phyloP scores from a whole-genome alignment of 139 green algal species.

The Zygnema cylindricum region DNA sequence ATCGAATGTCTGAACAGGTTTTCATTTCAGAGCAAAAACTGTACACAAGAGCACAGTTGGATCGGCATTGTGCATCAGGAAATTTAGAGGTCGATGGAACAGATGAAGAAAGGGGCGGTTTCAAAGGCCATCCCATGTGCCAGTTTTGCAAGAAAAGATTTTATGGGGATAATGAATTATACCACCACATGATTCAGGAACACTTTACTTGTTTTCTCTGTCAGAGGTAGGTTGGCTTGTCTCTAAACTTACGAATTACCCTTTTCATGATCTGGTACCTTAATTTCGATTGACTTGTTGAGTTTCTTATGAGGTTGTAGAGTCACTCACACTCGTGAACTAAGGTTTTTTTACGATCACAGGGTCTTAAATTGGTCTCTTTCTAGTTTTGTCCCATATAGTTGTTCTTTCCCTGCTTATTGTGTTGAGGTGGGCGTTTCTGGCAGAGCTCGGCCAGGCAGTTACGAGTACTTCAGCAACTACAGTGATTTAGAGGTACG shows the following conservation, averaged over 20 bases:
- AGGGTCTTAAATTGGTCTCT: no score
- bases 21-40: constrained; percentile 64
- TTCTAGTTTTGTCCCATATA: no score
- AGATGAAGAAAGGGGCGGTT: constrained; percentile 69
- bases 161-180: constrained; percentile 89
- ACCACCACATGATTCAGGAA: constrained; percentile 85
- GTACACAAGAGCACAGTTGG: constrained; percentile 82
- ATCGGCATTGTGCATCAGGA: constrained; percentile 79
- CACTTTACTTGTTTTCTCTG: constrained; percentile 73
- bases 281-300: no score
- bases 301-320: no score
- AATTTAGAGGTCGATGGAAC: constrained; percentile 38
- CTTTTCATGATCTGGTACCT: no score
- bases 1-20: no score
- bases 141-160: constrained; percentile 75
- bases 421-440: no score
- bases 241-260: no score
- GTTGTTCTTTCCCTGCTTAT: no score
- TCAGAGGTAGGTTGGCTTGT: constrained; percentile 45
- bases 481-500: constrained; percentile 61
- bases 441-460: constrained; percentile 67
- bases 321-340: no score
- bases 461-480: constrained; percentile 90
- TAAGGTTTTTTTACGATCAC: no score
- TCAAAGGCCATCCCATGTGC: constrained; percentile 87